Evolutionary conservation across 371 early-diverging fungal genomes (phyloP), one percentile per base, ranked within the genome.

Genomic region (Circinella umbellata): DNA sequence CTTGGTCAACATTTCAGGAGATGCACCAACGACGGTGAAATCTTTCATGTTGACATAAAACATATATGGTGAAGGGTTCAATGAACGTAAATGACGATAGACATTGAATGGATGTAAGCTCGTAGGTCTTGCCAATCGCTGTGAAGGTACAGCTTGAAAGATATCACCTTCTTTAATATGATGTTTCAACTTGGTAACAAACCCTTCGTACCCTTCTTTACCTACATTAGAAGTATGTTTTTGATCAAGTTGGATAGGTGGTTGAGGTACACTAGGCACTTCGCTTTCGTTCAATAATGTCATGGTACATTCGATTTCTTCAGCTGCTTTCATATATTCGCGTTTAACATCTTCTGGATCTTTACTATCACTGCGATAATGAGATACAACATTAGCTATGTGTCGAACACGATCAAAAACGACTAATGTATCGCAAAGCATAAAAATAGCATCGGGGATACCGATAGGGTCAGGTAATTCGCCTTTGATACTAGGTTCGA

Each of bases 61-160:
- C 96, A 99, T 95, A 80, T 99, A 99, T n/a, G 99, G 99, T 5
- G 97, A 95, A 4, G 99, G 99, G 75, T 98, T 99, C 55, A 97
- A 82, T n/a, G 94, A 93, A 53, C 99, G 88, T 71, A 99, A 80
- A 65, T 95, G 91, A 61, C 98, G 89, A 80, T 99, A 99, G 13
- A 96, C 96, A 75, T 98, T 98, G 86, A 99, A 97, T 4, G 98
- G 98, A 77, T 99, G 96, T 37, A 99, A 81, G 4, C 89, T 76
- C 1, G 98, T 96, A 5, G 89, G 89, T 54, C 95, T 94, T 15
- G 91, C 86, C 63, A 98, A 80, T 39, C 98, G 87, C 79, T 97
- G 98, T 0, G 95, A 94, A 0, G 98, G 98, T 1, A 99, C 99
- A 0, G 96, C 94, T 81, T 99, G 99, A 81, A 98, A 96, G 63